A percentile compares a stretch with the other conserved stretches of the same genome.
Evolutionary conservation across 768 basidiomycete genomes (phyloP).

Genomic region (Nevesoporus exiguus): DNA sequence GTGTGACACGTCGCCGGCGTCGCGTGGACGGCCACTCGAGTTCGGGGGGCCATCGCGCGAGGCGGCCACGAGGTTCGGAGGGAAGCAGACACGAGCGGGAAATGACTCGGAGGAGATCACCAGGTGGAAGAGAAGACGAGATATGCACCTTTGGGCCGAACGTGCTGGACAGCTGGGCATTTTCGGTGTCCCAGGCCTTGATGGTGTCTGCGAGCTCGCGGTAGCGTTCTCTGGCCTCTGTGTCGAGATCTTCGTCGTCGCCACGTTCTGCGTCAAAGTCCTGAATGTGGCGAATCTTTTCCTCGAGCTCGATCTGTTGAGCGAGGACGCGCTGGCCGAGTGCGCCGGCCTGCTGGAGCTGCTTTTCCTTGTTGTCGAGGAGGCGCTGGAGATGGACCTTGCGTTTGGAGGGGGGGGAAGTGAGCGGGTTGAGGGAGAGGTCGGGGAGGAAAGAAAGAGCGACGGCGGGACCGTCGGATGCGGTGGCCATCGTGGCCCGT

Average conservation of each 20-base stretch:
- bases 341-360: conserved; percentile 86
- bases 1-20: conserved; percentile 2
- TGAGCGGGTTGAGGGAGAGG: conserved; percentile 39
- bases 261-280: conserved; percentile 62
- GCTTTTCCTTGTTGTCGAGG: conserved; percentile 87
- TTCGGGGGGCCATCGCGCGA: neutral
- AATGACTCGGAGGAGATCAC: neutral
- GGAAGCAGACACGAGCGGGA: conserved; percentile 11
- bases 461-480: conserved; percentile 35
- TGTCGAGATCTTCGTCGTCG: conserved; percentile 61
- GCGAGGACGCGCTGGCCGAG: conserved; percentile 91
- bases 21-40: neutral
- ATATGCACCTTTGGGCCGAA: conserved; percentile 62
- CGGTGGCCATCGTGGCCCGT: conserved; percentile 36
- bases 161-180: conserved; percentile 66
- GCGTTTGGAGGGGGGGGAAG: conserved; percentile 55
- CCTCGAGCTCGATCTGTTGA: conserved; percentile 92
- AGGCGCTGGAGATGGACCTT: conserved; percentile 63
- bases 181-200: conserved; percentile 74
- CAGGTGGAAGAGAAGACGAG: neutral
- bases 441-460: conserved; percentile 39
- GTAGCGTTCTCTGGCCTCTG: conserved; percentile 68
- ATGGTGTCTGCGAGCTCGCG: conserved; percentile 75
- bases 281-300: conserved; percentile 78
- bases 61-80: conserved; percentile 18